Evolutionary conservation across 2,329 filamentous ascomycete genomes (phyloP), one percentile per base, ranked within the genome.

Genomic region (Stemphylium lycopersici): DNA sequence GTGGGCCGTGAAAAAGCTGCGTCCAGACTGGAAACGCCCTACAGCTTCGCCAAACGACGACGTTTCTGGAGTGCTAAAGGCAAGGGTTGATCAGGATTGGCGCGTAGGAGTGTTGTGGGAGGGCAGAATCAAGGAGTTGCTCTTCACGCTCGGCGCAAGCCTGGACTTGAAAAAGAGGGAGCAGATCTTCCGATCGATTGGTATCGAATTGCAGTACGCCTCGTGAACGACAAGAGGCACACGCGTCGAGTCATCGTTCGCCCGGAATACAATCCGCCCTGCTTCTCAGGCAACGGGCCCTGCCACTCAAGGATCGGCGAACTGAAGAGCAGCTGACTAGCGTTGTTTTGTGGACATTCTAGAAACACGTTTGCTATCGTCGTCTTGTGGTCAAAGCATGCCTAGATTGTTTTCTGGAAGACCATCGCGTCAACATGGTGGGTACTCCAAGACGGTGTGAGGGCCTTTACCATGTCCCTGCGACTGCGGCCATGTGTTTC

Each of bases 101-200:
- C 88, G 88, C 61, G 86, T 97, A 48, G 90, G 92, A 0, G 74
- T 98, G 45, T 78, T 98, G 18, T 99, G 95, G 93, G 93, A 98
- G 74, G 93, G 93, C 2, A 84, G 92, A 49, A 85, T 96, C 55
- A 96, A 98, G 79, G 93, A 96, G 63, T 79, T 99, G 55, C 82
- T 99, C 52, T 96, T 98, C 73, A 96, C 91, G 66, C 82, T 96
- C 37, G 95, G 95, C 8, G 91, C 91, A 52, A 90, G 87, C 45
- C 86, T 99, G 50, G 92, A 96, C 71, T 81, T 95, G 68, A 87
- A 86, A 68, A 86, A 85, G 67, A 81, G 87, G 60, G 90, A 93
- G 71, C 88, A 90, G 68, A 88, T 91, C 34, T 89, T 95, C 69
- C 84, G 89, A 58, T 89, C 85, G 4, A 80, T 95, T 52, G 90